Base-by-base conservation (phyloP, 2,329 filamentous ascomycete species). In the Stagonosporopsis chrysanthemi region DNA sequence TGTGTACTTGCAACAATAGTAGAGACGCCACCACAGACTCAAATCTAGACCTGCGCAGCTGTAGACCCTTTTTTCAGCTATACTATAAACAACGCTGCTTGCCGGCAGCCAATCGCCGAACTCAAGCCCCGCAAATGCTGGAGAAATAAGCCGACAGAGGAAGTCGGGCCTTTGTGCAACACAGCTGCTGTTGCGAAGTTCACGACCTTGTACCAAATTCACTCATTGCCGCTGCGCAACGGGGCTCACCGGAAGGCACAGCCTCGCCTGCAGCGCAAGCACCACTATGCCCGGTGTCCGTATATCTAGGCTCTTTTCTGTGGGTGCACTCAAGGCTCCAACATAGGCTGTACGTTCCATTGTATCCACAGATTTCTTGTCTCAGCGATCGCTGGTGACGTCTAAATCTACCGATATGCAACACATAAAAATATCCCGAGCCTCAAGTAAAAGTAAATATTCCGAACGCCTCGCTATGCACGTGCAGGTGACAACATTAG, bases 381-480 rank as follows among this genome's bases (percentile, higher is more conserved):
- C 22, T 41, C 22, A 14, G 12, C 22, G 12, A 15, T 15, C 7
- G 35, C 17, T 15, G 6, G 17, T 15, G 5, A 12, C 38, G 2
- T 41, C 19, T 41, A 6, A 29, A n/a, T 39, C 40, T 29, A 39
- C 23, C 12, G 29, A 12, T 29, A 7, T 43, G 31, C n/a, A 39
- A 29, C 28, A 24, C 39, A 35, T 6, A 45, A 45, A 22, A 19
- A 15, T 31, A 23, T 22, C 26, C 23, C 22, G 26, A 47, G 42
- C 15, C 33, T 43, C 19, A 47, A 43, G 41, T 22, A 52, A 50
- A 24, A 33, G 28, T 39, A 41, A 33, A 48, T 22, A 31, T 41
- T 38, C 58, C 48, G 62, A 69, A 74, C 72, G 66, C 70, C 69
- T 64, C 68, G 71, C 72, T 74, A 75, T 73, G 69, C 69, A 66